Base-by-base conservation (phyloP, 2,329 filamentous ascomycete species). In the Acrodontium crateriforme region DNA sequence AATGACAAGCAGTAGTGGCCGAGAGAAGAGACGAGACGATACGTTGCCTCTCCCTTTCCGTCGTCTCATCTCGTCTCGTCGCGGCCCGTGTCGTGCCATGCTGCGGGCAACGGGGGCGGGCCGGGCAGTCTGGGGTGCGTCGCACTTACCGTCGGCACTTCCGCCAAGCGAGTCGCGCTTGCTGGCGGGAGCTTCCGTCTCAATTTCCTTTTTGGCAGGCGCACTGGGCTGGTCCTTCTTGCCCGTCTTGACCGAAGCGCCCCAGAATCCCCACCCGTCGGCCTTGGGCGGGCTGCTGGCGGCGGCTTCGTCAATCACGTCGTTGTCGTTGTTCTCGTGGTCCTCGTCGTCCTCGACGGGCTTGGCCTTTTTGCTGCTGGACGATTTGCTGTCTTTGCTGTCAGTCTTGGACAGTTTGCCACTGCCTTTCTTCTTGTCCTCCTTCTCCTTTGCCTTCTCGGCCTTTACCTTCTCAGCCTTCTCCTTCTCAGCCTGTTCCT, bases 251-350 rank as follows among this genome's bases (percentile, higher is more conserved):
- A 59, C 45, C 31, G 54, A 56, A 23, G 59, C 50, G 30, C 60
- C 60, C 56, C 56, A 63, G 30, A 56, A 55, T 27, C 53, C 45
- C 50, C 52, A 58, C 24, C 56, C 58, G 25, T 49, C 45, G 16
- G 47, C 40, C 35, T 49, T 45, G 23, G 36, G 36, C 23, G 42
- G 31, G n/a, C n/a, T n/a, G n/a, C n/a, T n/a, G n/a, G n/a, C n/a
- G n/a, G n/a, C n/a, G n/a, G n/a, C n/a, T n/a, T n/a, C n/a, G n/a
- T n/a, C n/a, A n/a, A n/a, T n/a, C n/a, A n/a, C n/a, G n/a, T n/a
- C n/a, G n/a, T n/a, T n/a, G n/a, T n/a, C n/a, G n/a, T n/a, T n/a
- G n/a, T n/a, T n/a, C n/a, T n/a, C n/a, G n/a, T n/a, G n/a, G n/a
- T n/a, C n/a, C 30, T 42, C 38, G 16, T 35, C 38, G 11, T 28